Conservation (phyloP, 2,329 filamentous ascomycete species). For the Monosporascus sp. region DNA sequence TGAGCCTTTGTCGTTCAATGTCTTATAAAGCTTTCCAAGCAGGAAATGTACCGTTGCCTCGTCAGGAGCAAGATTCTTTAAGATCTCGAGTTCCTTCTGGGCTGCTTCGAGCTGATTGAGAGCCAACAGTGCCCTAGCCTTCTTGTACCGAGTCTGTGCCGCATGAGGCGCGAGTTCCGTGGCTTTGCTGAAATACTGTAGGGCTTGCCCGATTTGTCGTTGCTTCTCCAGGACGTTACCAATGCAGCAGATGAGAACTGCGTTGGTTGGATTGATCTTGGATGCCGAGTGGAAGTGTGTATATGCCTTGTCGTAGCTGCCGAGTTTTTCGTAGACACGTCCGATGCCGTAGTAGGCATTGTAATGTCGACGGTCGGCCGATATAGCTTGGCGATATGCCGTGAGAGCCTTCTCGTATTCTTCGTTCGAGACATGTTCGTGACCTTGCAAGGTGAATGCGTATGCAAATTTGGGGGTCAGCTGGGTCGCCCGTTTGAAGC, state of each 20-base stretch:
- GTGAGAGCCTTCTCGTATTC: constrained; percentile 93
- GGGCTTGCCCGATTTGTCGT: constrained; percentile 71
- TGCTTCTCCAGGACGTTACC: constrained; percentile 85
- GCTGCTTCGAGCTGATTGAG: constrained; percentile 67
- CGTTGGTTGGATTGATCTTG: constrained; percentile 87
- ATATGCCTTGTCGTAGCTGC: constrained; percentile 85
- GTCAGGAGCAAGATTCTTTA: constrained; percentile 88
- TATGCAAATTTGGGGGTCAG: constrained; percentile 88
- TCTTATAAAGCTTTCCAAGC: constrained; percentile 77
- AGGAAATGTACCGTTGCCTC: constrained; percentile 96
- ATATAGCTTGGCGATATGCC: constrained; percentile 80
- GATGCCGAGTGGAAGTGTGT: constrained; percentile 86
- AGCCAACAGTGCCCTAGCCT: constrained; percentile 79
- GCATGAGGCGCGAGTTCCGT: constrained; percentile 76
- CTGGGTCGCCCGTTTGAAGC: constrained; percentile 92
- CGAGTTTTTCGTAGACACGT: constrained; percentile 80
- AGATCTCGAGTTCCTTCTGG: constrained; percentile 73
- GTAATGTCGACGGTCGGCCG: constrained; percentile 84
- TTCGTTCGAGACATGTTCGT: constrained; percentile 93
- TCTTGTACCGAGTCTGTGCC: constrained; percentile 85
- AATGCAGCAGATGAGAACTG: constrained; percentile 87
- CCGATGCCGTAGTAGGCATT: constrained; percentile 95
- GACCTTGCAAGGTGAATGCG: constrained; percentile 89
- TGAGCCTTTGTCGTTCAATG: constrained; percentile 63
- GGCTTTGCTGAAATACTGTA: constrained; percentile 77